Percentiles rank a stretch among this genome's conserved stretches.
These are phyloP conservation scores for Trichoderma koningii DNA, from an alignment of 2,329 filamentous ascomycete species.

Conservation along the genomic window DNA sequence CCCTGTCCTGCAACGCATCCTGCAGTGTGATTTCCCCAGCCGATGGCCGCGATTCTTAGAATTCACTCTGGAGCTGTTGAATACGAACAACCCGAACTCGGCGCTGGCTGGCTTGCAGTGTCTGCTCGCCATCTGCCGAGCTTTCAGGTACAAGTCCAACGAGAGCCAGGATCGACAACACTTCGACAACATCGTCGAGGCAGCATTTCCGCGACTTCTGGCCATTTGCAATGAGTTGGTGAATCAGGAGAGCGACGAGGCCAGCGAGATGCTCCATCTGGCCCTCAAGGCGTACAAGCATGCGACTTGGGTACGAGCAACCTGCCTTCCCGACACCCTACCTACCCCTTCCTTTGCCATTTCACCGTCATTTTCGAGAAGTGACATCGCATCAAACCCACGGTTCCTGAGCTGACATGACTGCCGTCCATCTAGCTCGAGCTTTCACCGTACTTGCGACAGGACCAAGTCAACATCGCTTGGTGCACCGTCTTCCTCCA, in stretches of 20 bases:
- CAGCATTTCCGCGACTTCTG: conserved; percentile 85
- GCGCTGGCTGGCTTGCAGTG: conserved; percentile 95
- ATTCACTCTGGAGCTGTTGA: conserved; percentile 84
- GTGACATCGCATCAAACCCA: background rate
- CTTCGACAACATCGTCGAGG: conserved; percentile 91
- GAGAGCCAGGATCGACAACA: conserved; percentile 76
- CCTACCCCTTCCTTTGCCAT: background rate
- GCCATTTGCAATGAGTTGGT: conserved; percentile 86
- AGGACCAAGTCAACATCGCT: conserved; percentile 81
- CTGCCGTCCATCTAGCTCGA: conserved; percentile 69
- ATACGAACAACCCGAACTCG: conserved; percentile 80
- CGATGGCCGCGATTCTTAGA: conserved; percentile 95
- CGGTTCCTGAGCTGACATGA: background rate
- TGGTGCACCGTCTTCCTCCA: conserved; percentile 96
- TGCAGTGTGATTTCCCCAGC: conserved; percentile 92
- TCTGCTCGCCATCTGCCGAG: conserved; percentile 88
- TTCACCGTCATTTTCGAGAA: background rate
- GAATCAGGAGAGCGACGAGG: conserved; percentile 88
- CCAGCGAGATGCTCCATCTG: conserved; percentile 93
- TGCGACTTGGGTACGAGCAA: conserved; percentile 75
- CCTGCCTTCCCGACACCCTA: conserved; percentile 3
- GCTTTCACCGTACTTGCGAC: conserved; percentile 73
- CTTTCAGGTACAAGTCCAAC: conserved; percentile 87
- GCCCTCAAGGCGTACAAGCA: conserved; percentile 98
- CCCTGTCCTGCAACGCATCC: conserved; percentile 90